A percentile compares a stretch with the other conserved stretches of the same genome.
Evolutionary conservation across 192 early-diverging fungal genomes (phyloP).

Genomic region (Podila epigama): DNA sequence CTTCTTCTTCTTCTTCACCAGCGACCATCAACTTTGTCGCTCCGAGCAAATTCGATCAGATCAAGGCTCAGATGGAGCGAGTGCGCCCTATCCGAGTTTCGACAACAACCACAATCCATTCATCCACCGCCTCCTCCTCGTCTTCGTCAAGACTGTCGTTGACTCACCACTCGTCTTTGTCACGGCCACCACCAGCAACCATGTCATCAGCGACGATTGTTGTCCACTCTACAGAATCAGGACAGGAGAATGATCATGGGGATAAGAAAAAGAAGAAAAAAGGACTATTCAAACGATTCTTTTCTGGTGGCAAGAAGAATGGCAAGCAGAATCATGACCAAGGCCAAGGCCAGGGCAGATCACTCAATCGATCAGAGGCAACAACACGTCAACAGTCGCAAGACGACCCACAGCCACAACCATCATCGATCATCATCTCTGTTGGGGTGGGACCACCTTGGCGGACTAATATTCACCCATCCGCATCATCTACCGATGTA

Average conservation of each 20-base stretch:
- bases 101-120: not conserved
- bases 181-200: not conserved
- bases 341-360: not conserved
- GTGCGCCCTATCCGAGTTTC: conserved; percentile 1
- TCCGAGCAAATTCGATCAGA: conserved; percentile 34
- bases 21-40: not conserved
- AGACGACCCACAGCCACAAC: not conserved
- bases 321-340: no score
- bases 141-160: not conserved
- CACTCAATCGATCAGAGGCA: not conserved
- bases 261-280: not conserved
- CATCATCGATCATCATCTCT: not conserved
- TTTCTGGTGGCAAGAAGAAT: no score
- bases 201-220: not conserved
- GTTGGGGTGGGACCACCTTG: no score
- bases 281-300: not conserved
- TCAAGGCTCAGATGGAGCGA: conserved; percentile 32
- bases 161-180: not conserved
- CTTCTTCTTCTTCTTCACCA: not conserved
- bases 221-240: no score
- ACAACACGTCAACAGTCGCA: not conserved
- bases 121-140: not conserved
- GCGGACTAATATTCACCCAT: no score
- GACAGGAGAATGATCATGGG: not conserved
- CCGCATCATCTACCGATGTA: not conserved